Conservation (phyloP, 805 yeast genomes). For the Myxozyma udenii region DNA sequence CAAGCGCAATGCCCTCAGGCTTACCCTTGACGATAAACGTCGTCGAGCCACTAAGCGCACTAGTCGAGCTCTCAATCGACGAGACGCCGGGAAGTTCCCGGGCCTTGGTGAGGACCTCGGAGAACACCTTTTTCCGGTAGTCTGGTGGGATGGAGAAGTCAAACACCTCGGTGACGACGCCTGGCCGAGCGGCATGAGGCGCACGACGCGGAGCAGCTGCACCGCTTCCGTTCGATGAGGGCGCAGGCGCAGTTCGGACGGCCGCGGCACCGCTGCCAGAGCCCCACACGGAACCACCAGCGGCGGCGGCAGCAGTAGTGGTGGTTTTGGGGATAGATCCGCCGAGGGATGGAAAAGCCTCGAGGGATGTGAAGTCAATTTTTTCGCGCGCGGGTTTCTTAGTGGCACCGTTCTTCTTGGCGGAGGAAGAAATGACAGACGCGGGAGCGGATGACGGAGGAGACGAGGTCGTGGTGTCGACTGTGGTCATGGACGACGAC, state of each 20-base stretch:
- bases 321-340: slow-evolving; percentile 1
- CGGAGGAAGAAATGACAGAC: slow-evolving; percentile 4
- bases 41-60: slow-evolving; percentile 41
- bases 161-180: slow-evolving; percentile 73
- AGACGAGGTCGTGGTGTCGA: slow-evolving; percentile 17
- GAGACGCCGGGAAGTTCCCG: slow-evolving; percentile 12
- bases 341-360: slow-evolving; percentile 37
- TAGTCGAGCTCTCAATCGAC: slow-evolving; percentile 27
- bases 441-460: slow-evolving; percentile 11
- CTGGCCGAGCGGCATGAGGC: slow-evolving; percentile 48
- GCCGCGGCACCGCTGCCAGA: slow-evolving; percentile 15
- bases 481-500: slow-evolving; percentile 21
- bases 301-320: slow-evolving; percentile 3
- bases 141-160: slow-evolving; percentile 69
- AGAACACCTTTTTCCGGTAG: slow-evolving; percentile 54
- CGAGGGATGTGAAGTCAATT: slow-evolving; percentile 34
- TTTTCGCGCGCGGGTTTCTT: slow-evolving; percentile 14
- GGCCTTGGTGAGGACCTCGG: slow-evolving; percentile 56
- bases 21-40: slow-evolving; percentile 80
- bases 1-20: slow-evolving; percentile 60
- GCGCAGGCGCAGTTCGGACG: slow-evolving; percentile 17
- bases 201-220: slow-evolving; percentile 35
- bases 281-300: slow-evolving; percentile 30
- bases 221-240: slow-evolving; percentile 31
- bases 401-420: slow-evolving; percentile 5